phyloP scores from a whole-genome alignment of 1,139 yeast species.

The Nakaseomyces kungkrabaensis region DNA sequence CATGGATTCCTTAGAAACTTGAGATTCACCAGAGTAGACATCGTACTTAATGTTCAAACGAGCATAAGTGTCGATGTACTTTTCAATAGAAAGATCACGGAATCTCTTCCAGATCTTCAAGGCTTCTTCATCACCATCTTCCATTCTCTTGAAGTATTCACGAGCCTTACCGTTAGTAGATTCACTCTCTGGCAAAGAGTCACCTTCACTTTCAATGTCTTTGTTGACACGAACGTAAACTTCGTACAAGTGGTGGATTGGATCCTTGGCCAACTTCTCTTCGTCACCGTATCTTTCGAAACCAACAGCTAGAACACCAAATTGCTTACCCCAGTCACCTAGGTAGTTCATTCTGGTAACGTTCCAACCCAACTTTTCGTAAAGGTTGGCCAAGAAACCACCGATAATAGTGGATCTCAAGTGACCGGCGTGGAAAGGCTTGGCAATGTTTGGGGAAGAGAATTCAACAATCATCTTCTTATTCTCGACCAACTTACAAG shows the following conservation, averaged over 20 bases:
- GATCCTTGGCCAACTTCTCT: constrained; percentile 60
- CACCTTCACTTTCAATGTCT: constrained; percentile 72
- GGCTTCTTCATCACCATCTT: constrained; percentile 81
- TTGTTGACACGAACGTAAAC: constrained; percentile 84
- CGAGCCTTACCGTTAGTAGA: constrained; percentile 76
- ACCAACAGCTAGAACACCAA: constrained; percentile 92
- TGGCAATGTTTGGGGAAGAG: constrained; percentile 96
- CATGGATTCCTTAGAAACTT: constrained; percentile 71
- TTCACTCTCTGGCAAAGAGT: constrained; percentile 40
- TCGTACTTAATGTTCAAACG: constrained; percentile 86
- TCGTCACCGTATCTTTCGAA: constrained; percentile 78
- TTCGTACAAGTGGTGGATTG: constrained; percentile 89
- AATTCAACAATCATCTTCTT: constrained; percentile 78
- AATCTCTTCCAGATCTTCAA: constrained; percentile 75
- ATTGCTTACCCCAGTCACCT: constrained; percentile 99
- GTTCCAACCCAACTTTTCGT: constrained; percentile 84
- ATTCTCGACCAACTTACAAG: constrained; percentile 62
- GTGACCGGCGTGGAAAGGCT: constrained; percentile 99
- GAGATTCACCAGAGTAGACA: constrained; percentile 90
- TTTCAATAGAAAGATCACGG: constrained; percentile 81
- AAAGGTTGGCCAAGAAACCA: constrained; percentile 85
- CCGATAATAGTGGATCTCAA: constrained; percentile 96
- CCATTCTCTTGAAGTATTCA: constrained; percentile 83
- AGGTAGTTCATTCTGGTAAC: constrained; percentile 85
- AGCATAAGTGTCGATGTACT: constrained; percentile 78